Percentiles rank a stretch among this genome's conserved stretches.
These are phyloP conservation scores for Diutina rugosa DNA, from an alignment of 1,139 yeast genomes.

Conservation along the genomic window DNA sequence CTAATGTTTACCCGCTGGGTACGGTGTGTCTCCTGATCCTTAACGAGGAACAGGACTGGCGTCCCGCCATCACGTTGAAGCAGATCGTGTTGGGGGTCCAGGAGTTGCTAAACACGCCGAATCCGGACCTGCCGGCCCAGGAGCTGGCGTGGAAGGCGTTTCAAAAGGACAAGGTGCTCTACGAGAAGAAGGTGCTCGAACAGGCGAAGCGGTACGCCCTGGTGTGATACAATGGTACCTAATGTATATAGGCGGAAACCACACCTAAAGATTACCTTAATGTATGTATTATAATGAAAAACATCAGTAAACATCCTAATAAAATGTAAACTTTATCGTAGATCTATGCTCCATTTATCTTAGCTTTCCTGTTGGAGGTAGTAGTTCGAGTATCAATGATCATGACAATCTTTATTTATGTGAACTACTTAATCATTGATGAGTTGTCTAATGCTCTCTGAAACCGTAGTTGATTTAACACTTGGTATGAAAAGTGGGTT, in stretches of 20 bases:
- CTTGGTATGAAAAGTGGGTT: too few species aligned
- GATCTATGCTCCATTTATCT: too few species aligned
- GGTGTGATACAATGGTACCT: background rate
- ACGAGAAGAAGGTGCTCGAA: conserved; percentile 65
- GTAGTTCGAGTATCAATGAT: too few species aligned
- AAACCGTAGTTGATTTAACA: too few species aligned
- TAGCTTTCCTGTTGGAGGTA: too few species aligned
- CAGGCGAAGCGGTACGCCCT: conserved; percentile 65
- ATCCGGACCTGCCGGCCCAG: conserved; percentile 94
- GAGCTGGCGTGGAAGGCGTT: conserved; percentile 92
- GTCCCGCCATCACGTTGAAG: conserved; percentile 89
- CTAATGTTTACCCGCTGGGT: conserved; percentile 94
- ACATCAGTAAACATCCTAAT: too few species aligned
- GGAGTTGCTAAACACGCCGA: conserved; percentile 80
- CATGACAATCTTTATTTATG: too few species aligned
- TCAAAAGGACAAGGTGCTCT: conserved; percentile 49
- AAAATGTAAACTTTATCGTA: too few species aligned
- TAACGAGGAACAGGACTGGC: conserved; percentile 96
- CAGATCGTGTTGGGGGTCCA: conserved; percentile 89
- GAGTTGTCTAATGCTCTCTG: too few species aligned
- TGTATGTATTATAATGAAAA: background rate
- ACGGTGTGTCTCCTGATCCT: conserved; percentile 86
- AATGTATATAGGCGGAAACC: background rate
- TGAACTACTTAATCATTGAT: too few species aligned
- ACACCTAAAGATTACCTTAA: too few species aligned